Evolutionary conservation across 768 basidiomycete genomes (phyloP).

Genomic region (Rhodotorula diobovata): DNA sequence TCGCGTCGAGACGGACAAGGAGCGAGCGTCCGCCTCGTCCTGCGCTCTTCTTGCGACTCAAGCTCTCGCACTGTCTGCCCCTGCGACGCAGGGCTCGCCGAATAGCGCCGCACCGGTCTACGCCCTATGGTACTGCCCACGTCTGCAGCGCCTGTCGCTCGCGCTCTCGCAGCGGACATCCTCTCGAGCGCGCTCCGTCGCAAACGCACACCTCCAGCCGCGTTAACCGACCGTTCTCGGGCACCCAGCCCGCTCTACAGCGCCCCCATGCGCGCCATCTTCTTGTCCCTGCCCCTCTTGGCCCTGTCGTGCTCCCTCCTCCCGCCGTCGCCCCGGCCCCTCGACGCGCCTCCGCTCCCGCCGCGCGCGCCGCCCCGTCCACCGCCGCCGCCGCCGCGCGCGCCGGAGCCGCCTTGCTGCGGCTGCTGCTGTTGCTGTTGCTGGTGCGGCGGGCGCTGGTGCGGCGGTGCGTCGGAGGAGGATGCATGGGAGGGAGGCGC

Average conservation of each 20-base stretch:
- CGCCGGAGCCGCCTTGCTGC: constrained; percentile 45
- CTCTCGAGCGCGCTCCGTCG: no score
- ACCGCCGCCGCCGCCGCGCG: constrained; percentile 51
- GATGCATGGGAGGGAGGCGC: not conserved
- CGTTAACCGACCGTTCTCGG: no score
- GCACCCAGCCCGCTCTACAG: not conserved
- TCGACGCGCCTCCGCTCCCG: not conserved
- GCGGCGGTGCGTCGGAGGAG: not conserved
- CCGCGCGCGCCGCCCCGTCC: not conserved
- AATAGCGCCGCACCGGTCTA: no score
- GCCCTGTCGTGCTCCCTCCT: constrained; percentile 21
- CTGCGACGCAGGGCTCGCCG: no score
- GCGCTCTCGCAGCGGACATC: no score
- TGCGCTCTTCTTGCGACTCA: no score
- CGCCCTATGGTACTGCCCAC: no score
- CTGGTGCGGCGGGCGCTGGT: not conserved
- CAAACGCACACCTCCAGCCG: no score
- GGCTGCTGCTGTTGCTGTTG: not conserved
- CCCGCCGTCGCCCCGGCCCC: constrained; percentile 16
- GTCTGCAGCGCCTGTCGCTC: no score
- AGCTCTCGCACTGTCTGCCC: no score
- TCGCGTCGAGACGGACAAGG: no score
- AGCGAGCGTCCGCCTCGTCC: no score
- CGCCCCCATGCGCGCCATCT: constrained; percentile 59
- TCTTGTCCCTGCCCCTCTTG: constrained; percentile 81